Evolutionary conservation across 2,329 filamentous ascomycete genomes (phyloP).

Genomic region (Diplodia corticola): DNA sequence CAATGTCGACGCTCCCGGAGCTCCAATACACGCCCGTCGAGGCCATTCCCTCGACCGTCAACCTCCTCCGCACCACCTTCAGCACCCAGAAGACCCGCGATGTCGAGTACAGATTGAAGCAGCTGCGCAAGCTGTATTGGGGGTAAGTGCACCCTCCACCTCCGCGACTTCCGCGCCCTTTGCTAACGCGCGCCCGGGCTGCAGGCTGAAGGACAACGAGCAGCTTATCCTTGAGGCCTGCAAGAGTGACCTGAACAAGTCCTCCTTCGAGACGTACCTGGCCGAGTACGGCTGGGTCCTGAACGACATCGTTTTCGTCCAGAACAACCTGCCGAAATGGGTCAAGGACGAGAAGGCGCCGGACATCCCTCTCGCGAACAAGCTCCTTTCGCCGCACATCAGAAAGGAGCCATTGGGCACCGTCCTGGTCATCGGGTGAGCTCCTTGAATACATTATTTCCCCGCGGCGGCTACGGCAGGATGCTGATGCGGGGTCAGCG

Average conservation of each 20-base stretch:
- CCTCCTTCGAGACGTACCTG: constrained; percentile 69
- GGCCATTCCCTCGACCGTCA: constrained; percentile 37
- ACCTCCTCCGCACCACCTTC: constrained; percentile 68
- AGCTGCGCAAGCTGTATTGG: constrained; percentile 96
- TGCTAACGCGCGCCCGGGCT: constrained; percentile 19
- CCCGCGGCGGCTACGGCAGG: neutral
- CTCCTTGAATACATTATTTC: neutral
- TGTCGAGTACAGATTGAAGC: constrained; percentile 75
- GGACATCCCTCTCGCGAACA: constrained; percentile 69
- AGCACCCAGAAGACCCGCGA: constrained; percentile 78
- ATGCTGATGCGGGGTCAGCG: constrained; percentile 47
- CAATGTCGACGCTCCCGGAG: constrained; percentile 29
- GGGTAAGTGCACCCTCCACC: constrained; percentile 48
- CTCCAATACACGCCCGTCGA: constrained; percentile 41
- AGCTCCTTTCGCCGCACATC: constrained; percentile 70
- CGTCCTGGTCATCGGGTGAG: constrained; percentile 77
- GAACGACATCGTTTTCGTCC: constrained; percentile 77
- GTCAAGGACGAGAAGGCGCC: constrained; percentile 75
- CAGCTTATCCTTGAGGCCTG: constrained; percentile 73
- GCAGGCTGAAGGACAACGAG: constrained; percentile 70
- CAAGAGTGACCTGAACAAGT: constrained; percentile 76
- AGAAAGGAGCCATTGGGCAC: constrained; percentile 85
- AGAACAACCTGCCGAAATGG: constrained; percentile 78
- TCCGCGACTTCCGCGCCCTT: constrained; percentile 12
- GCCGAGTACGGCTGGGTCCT: constrained; percentile 76